Evolutionary conservation across 1,284 basidiomycete species (phyloP).

Genomic region (Blastosporella zonata): DNA sequence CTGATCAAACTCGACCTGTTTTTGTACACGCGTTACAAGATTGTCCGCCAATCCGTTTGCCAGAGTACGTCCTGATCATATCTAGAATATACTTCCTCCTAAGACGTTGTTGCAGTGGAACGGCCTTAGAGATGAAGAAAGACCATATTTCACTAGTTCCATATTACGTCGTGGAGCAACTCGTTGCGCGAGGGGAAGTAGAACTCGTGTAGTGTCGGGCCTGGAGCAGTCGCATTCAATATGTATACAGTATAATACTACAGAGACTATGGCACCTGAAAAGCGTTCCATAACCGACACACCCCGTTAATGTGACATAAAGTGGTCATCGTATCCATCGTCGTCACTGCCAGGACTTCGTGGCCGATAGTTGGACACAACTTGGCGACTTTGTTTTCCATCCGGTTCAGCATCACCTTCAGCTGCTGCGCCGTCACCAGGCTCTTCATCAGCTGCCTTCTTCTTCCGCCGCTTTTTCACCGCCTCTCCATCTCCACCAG

Average conservation of each 20-base stretch:
- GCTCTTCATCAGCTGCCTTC: constrained; percentile 28
- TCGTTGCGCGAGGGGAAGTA: constrained; percentile 64
- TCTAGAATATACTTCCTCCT: not conserved
- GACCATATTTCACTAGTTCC: constrained; percentile 69
- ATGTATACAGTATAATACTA: constrained; percentile 16
- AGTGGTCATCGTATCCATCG: constrained; percentile 32
- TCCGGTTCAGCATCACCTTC: constrained; percentile 19
- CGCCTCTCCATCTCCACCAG: constrained; percentile 19
- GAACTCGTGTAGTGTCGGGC: constrained; percentile 56
- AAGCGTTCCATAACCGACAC: not conserved
- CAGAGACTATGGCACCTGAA: constrained; percentile 3
- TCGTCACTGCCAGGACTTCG: constrained; percentile 30
- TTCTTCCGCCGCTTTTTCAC: constrained; percentile 42
- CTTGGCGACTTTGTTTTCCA: constrained; percentile 22
- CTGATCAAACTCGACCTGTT: constrained; percentile 72
- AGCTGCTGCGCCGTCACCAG: not conserved
- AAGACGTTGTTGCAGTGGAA: constrained; percentile 44
- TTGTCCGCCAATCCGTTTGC: constrained; percentile 69
- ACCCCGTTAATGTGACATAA: constrained; percentile 18
- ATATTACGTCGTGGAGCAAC: constrained; percentile 69
- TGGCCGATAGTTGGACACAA: constrained; percentile 23
- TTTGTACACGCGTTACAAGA: constrained; percentile 73
- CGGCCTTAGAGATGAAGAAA: constrained; percentile 59
- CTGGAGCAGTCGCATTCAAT: constrained; percentile 11
- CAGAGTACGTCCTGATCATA: constrained; percentile 54